Conservation (phyloP, 2,329 filamentous ascomycete species). For the Penicillium sp. region DNA sequence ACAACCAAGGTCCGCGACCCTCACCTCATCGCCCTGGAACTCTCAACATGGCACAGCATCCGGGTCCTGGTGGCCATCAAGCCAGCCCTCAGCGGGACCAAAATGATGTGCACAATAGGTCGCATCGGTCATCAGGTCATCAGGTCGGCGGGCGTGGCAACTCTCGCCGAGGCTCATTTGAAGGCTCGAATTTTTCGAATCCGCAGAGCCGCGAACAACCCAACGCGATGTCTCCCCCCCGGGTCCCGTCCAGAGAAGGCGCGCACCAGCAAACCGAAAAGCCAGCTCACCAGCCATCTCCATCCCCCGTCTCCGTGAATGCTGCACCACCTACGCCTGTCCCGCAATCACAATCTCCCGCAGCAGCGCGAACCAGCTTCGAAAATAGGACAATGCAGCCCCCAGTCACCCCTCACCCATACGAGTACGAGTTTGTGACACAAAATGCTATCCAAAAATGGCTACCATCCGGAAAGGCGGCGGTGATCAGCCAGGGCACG, state of each 20-base stretch:
- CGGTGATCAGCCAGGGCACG: slow-evolving; percentile 59
- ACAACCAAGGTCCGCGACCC: slow-evolving; percentile 37
- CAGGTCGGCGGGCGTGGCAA: slow-evolving; percentile 31
- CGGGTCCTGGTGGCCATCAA: slow-evolving; percentile 33
- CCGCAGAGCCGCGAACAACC: slow-evolving; percentile 19
- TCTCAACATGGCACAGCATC: slow-evolving; percentile 49
- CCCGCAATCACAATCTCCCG: slow-evolving; percentile 15
- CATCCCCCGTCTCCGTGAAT: slow-evolving; percentile 12
- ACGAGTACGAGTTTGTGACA: slow-evolving; percentile 71
- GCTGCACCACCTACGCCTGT: slow-evolving; percentile 3
- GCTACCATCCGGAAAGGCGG: slow-evolving; percentile 60
- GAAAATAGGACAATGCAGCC: slow-evolving; percentile 15
- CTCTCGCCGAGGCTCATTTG: slow-evolving; percentile 31
- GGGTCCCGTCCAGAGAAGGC: slow-evolving; percentile 23
- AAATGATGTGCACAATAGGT: slow-evolving; percentile 35
- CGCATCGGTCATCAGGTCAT: slow-evolving; percentile 34
- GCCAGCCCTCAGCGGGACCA: slow-evolving; percentile 31
- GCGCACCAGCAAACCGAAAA: slow-evolving; percentile 27
- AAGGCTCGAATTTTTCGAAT: slow-evolving; percentile 30
- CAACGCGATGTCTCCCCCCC: slow-evolving; percentile 27
- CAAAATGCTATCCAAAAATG: slow-evolving; percentile 63
- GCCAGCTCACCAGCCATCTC: slow-evolving; percentile 12
- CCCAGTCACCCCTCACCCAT: slow-evolving; percentile 37
- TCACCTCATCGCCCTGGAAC: slow-evolving; percentile 44
- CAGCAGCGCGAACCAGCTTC: slow-evolving; percentile 16